A percentile compares a stretch with the other conserved stretches of the same genome.
Conservation (phyloP, 2,329 filamentous ascomycete species). For the Cladophialophora chaetospira region DNA sequence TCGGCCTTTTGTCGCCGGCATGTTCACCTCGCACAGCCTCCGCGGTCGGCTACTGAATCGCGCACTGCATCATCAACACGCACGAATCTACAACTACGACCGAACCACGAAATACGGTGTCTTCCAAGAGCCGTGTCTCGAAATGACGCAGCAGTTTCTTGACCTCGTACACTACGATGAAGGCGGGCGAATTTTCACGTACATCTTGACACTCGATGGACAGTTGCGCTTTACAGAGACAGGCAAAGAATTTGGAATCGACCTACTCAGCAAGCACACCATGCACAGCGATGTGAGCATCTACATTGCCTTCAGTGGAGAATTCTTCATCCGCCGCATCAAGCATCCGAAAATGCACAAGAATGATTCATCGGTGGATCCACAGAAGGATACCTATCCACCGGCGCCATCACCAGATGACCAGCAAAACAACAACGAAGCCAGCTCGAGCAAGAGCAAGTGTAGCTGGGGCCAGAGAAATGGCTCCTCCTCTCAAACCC, state of each 20-base stretch:
- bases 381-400: conserved; percentile 51
- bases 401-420: conserved; percentile 44
- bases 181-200: conserved; percentile 85
- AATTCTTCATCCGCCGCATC: conserved; percentile 83
- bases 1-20: conserved; percentile 81
- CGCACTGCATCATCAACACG: conserved; percentile 86
- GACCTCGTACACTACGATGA: conserved; percentile 84
- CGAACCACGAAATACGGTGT: conserved; percentile 70
- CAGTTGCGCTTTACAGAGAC: conserved; percentile 92
- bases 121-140: conserved; percentile 66
- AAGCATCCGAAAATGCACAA: conserved; percentile 48
- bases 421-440: conserved; percentile 35
- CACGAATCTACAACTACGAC: conserved; percentile 86
- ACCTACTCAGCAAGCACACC: conserved; percentile 89
- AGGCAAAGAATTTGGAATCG: conserved; percentile 91
- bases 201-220: conserved; percentile 84
- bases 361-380: conserved; percentile 27
- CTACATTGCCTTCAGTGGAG: conserved; percentile 88
- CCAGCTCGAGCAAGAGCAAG: background rate
- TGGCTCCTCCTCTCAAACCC: background rate
- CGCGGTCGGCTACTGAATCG: conserved; percentile 79
- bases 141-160: conserved; percentile 77
- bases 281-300: conserved; percentile 94
- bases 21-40: conserved; percentile 79
- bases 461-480: background rate